Evolutionary conservation across 2,329 filamentous ascomycete genomes (phyloP).

Genomic region (Trichophyton verrucosum): DNA sequence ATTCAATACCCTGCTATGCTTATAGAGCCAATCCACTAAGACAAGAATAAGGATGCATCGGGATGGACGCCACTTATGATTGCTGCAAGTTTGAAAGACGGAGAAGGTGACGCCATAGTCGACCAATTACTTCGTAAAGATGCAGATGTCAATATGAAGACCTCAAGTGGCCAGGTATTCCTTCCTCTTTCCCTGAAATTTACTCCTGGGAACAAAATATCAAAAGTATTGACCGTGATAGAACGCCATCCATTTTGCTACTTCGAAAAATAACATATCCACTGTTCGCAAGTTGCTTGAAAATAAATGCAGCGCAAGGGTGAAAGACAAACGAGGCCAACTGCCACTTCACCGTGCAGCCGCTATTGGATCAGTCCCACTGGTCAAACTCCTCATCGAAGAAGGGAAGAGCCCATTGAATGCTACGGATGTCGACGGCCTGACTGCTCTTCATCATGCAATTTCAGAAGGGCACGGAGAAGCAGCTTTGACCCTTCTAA

Average conservation of each 20-base stretch:
- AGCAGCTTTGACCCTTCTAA: slow-evolving; percentile 68
- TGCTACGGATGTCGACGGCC: slow-evolving; percentile 66
- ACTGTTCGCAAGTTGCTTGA: slow-evolving; percentile 64
- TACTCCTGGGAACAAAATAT: neutral
- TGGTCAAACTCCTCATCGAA: slow-evolving; percentile 66
- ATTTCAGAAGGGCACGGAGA: slow-evolving; percentile 55
- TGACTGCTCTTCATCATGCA: slow-evolving; percentile 77
- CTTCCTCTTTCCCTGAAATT: neutral
- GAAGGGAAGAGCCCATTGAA: slow-evolving; percentile 67
- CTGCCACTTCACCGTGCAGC: slow-evolving; percentile 84
- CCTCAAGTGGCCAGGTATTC: slow-evolving; percentile 31
- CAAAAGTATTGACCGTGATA: slow-evolving; percentile 24
- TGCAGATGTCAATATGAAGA: slow-evolving; percentile 36
- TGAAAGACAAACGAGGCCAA: slow-evolving; percentile 79
- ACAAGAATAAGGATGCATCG: slow-evolving; percentile 30
- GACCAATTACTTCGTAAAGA: slow-evolving; percentile 36
- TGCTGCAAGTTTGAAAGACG: slow-evolving; percentile 35
- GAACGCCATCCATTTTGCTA: slow-evolving; percentile 83
- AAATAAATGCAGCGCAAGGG: slow-evolving; percentile 61
- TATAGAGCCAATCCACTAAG: neutral
- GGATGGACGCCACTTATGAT: slow-evolving; percentile 43
- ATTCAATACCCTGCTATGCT: neutral
- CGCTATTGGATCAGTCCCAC: slow-evolving; percentile 76
- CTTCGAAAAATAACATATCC: slow-evolving; percentile 79
- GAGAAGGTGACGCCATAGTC: slow-evolving; percentile 34